Evolutionary conservation across 2,329 filamentous ascomycete species (phyloP), one percentile per base, ranked within the genome.

Genomic region (Hymenoscyphus repandus): DNA sequence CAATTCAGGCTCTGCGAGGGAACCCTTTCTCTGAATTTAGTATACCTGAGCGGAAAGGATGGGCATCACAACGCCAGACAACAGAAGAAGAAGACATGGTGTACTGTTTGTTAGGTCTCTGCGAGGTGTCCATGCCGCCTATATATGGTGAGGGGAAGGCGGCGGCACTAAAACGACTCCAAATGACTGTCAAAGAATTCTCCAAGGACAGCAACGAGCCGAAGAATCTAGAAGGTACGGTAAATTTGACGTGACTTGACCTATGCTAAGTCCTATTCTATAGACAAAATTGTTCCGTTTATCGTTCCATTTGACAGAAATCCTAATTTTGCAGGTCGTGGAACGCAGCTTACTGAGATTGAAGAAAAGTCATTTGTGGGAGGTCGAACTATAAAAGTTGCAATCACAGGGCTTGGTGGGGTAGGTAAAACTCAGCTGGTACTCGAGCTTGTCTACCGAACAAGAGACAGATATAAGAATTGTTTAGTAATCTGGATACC

Each of bases 81-180:
- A 47, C 34, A 30, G 34, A 39, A 37, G 33, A 38, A 31, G 45
- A 47, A 39, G 45, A 47, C 10, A 27, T 30, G 3, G 34, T 39
- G 13, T 47, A 47, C 34, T 47, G 45, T 47, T 39, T 47, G 10
- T n/a, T 47, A 39, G 45, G 34, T 38, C 45, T 47, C 20, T 47
- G 18, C 20, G 34, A 39, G 34, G 34, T 47, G 34, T 38, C 33
- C 17, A 47, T 47, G 34, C 45, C 34, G 17, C 6, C n/a, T 7
- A 27, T 47, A 13, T 47, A 47, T 47, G 34, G 45, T 5, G 34
- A 47, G 20, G 34, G 34, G 32, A 2, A 20, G 0, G 40, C 45
- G 15, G 60, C 57, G 0, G 64, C 69, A 0, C 70, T 70, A n/a
- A 33, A 47, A 0, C 55, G 69, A 5, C 51, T 72, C 0, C 67